Percentiles rank a stretch among this genome's conserved stretches.
phyloP scores from a whole-genome alignment of 2,329 filamentous ascomycete species.

The Paecilomyces dactylethromorphus region DNA sequence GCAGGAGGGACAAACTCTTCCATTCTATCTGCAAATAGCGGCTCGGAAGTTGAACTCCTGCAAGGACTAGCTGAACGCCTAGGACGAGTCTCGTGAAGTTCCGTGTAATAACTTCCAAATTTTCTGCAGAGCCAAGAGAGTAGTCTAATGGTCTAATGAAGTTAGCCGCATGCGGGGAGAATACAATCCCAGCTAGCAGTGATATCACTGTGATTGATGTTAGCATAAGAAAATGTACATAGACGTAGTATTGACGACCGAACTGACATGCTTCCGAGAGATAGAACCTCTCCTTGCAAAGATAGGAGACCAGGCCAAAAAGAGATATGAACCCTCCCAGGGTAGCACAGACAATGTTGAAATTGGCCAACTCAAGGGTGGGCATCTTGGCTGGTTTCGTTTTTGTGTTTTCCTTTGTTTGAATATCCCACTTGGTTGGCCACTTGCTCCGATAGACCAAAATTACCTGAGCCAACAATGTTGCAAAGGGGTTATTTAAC shows the following conservation, averaged over 20 bases:
- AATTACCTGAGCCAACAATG: neutral
- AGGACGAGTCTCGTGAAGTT: constrained; percentile 83
- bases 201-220: constrained; percentile 62
- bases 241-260: neutral
- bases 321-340: constrained; percentile 81
- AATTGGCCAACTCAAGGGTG: constrained; percentile 61
- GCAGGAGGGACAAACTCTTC: constrained; percentile 65
- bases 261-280: constrained; percentile 78
- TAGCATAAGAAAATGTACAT: neutral
- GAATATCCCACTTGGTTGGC: neutral
- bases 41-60: constrained; percentile 79
- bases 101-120: constrained; percentile 67
- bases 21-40: constrained; percentile 74
- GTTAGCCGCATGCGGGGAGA: constrained; percentile 72
- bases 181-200: constrained; percentile 67
- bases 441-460: neutral
- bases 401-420: neutral
- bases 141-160: constrained; percentile 71
- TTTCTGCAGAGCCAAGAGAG: constrained; percentile 50
- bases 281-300: constrained; percentile 85
- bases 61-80: constrained; percentile 82
- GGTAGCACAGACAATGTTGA: constrained; percentile 76
- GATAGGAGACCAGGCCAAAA: constrained; percentile 85
- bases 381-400: constrained; percentile 43
- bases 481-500: neutral